Evolutionary conservation across 352 stramenopile genomes (phyloP), one percentile per base, ranked within the genome.

Genomic region (Phytopythium kandeliae): DNA sequence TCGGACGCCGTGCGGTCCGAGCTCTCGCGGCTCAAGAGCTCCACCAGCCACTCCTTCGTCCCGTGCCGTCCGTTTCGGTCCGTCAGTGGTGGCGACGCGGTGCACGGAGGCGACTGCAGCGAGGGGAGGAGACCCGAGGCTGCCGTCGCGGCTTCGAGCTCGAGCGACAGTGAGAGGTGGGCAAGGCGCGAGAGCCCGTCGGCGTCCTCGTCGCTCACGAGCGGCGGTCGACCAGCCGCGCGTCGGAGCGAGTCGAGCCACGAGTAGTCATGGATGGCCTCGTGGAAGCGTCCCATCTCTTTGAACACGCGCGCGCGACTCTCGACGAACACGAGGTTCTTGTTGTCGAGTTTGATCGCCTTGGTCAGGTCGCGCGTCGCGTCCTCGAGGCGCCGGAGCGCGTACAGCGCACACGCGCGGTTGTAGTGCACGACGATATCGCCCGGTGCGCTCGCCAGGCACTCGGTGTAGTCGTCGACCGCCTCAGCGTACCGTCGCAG

Each of bases 261-360:
- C 13, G 69, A 60, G 63, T 89, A 89, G 53, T 87, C 78, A 26
- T 74, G 69, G 40, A 89, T 89, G 10, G 78, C 75, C 50, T 89
- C 75, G 26, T 76, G 63, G 48, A 89, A 89, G 6, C 61, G 62
- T 3, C 78, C 75, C 52, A 85, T 64, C 55, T 83, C 69, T 28
- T 84, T 84, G 50, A 71, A 57, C 36, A 89, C 60, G 11, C 70
- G 61, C 11, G 75, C 78, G 30, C 78, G 71, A 58, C 73, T 87
- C 54, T 89, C 78, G 36, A 87, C 55, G 44, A 70, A 86, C 12
- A 84, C 54, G 34, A 62, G 48, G 51, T 85, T 89, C 53, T 81
- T 85, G 43, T 62, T 66, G 57, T 89, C 75, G 10, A 84, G 63
- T 42, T 89, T 85, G 45, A 86, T 59, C 10, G 78, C 78, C 19